These are phyloP conservation scores for Podila epicladia DNA, from an alignment of 192 early-diverging fungal species.

Conservation along the genomic window DNA sequence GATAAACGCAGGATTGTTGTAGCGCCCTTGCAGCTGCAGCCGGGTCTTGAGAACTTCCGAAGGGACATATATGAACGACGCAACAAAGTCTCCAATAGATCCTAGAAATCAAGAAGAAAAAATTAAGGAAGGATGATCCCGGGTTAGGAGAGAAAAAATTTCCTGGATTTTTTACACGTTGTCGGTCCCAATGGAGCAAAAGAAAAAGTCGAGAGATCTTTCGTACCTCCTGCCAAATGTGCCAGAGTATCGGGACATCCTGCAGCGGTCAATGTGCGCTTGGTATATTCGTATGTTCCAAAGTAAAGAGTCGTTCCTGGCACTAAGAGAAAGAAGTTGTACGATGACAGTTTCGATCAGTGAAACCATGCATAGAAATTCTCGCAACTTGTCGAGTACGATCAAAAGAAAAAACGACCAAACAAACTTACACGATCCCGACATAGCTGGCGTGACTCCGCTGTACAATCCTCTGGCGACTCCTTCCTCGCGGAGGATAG, in stretches of 20 bases:
- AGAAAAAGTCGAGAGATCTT: not conserved
- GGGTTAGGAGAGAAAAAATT: not conserved
- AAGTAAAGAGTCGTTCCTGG: constrained; percentile 67
- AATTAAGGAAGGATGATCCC: not conserved
- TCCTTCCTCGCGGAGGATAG: constrained; percentile 65
- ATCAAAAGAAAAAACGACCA: not conserved
- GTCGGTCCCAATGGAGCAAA: not conserved
- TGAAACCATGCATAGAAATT: not conserved
- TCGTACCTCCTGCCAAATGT: constrained; percentile 61
- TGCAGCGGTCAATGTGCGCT: constrained; percentile 59
- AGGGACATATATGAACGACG: constrained; percentile 66
- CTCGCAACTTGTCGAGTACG: not conserved
- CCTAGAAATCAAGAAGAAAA: constrained; percentile 12
- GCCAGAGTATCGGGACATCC: constrained; percentile 60
- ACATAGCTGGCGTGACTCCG: constrained; percentile 66
- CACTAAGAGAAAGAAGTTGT: constrained; percentile 35
- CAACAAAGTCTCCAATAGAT: constrained; percentile 65
- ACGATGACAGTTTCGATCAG: no score
- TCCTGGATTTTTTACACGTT: not conserved
- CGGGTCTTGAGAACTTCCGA: constrained; percentile 78
- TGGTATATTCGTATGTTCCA: constrained; percentile 66
- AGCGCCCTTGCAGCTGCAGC: constrained; percentile 82
- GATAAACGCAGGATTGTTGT: constrained; percentile 73
- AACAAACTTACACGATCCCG: constrained; percentile 47
- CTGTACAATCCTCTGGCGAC: constrained; percentile 61